Evolutionary conservation across 1,284 basidiomycete genomes (phyloP).

Genomic region (Boletus hoseneyae): DNA sequence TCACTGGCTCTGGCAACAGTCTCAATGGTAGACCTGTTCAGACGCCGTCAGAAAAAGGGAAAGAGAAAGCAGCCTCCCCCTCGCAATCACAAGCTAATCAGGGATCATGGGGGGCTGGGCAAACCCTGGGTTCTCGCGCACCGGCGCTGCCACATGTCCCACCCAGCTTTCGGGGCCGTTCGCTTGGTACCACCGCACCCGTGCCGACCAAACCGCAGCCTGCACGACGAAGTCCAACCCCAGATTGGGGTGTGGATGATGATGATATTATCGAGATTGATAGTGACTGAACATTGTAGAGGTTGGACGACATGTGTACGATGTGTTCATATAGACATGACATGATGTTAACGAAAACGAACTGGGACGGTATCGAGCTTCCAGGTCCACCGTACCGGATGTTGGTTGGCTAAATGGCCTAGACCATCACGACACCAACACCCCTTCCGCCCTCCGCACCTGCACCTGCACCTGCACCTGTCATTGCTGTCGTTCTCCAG

Average conservation of each 20-base stretch:
- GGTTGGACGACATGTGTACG: conserved; percentile 5
- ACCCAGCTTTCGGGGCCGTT: conserved; percentile 32
- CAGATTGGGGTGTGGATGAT: conserved; percentile 75
- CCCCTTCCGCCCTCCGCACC: conserved; percentile 62
- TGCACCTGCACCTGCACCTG: conserved; percentile 67
- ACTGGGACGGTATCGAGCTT: neutral
- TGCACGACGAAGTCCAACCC: conserved; percentile 58
- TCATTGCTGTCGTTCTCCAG: conserved; percentile 79
- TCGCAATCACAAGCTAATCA: conserved; percentile 27
- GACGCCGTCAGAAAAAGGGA: conserved; percentile 43
- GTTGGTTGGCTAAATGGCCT: neutral
- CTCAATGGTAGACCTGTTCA: conserved; percentile 45
- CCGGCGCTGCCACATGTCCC: conserved; percentile 37
- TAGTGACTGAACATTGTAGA: conserved; percentile 49
- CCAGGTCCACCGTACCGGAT: neutral
- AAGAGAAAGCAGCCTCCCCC: conserved; percentile 46
- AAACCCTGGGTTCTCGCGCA: conserved; percentile 47
- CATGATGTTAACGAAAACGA: neutral
- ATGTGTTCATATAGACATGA: conserved; percentile 9
- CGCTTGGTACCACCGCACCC: conserved; percentile 50
- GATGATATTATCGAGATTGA: conserved; percentile 74
- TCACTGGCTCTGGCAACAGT: conserved; percentile 51
- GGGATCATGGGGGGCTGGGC: conserved; percentile 55
- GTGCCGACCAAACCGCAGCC: conserved; percentile 33
- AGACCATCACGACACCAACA: conserved; percentile 80